Base-by-base conservation (phyloP, 164 flowering plant species). In the Stephania yunnanensis region DNA sequence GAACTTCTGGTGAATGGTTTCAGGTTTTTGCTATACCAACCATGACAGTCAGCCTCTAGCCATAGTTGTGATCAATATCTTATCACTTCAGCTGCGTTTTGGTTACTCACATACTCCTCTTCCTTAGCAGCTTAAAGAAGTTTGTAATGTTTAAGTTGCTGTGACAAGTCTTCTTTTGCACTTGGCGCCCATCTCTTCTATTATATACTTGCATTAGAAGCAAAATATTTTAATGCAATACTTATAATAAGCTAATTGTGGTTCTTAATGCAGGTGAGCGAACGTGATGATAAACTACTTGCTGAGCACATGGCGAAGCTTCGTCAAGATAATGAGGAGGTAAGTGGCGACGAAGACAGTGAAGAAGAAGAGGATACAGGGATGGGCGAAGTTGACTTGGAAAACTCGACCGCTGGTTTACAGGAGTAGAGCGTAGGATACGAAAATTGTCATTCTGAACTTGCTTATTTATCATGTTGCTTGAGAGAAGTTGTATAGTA, bases 311-410 rank as follows among this genome's bases (percentile, higher is more conserved):
- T 95, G 94, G 86, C 81, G 31, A 89, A 92, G 84, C 86, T 93
- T 15, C 71, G 84, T 5, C 73, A 78, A 25, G 87, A 81, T 4
- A 91, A 92, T 73, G 95, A 88, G 76, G 99, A 95, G 84, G 78
- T 87, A 11, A 81, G 88, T 75, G 97, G 91, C 1, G 99, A 95
- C 71, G 97, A 91, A 61, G 92, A 80, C 48, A 91, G 92, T 46
- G 98, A 91, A 76, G 97, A 87, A 70, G 97, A 95, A 79, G 99
- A 95, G 85, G 99, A 95, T 75, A 88, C 91, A 0, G 99, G 97
- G 7, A 87, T 92, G 96, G 99, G 97, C 29, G 92, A 89, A 63
- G 80, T 88, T 44, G 93, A 95, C 81, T 64, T 95, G 72, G 97
- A 93, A 67, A 87, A 84, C 66, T 29, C 88, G 7, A 78, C 78